Evolutionary conservation across 495 filamentous ascomycete species (phyloP), one percentile per base, ranked within the genome.

Genomic region (Aspergillus biplanus): DNA sequence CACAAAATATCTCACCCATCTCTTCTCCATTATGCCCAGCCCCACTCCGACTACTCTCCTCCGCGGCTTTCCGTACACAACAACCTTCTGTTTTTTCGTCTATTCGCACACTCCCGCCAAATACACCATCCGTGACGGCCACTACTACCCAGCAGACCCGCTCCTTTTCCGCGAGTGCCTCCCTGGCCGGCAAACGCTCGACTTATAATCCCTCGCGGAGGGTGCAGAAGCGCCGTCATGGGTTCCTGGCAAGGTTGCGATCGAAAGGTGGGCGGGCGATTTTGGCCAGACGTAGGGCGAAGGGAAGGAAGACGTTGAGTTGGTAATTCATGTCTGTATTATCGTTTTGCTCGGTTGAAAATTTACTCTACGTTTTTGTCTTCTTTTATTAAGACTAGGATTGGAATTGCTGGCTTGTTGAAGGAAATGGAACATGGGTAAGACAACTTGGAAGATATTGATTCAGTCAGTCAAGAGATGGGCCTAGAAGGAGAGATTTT

Each of bases 171-270:
- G 74, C 77, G 16, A 78, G 75, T 46, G 74, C 78, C 8, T 71
- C 76, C 11, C 73, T 88, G 31, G 80, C 78, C 65, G 82, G 80
- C 12, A 83, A 80, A 46, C 78, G 89, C 60, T 68, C 83, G 61
- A 91, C 89, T 5, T 91, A 82, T 67, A 82, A 84, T 52, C 89
- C 88, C 5, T 87, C 83, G 55, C 88, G 90, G 64, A 73, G 83
- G 54, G 88, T 92, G 48, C 82, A 90, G 71, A 92, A 91, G 78
- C 78, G 89, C 63, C 79, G 89, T 62, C 84, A 86, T 73, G 89
- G 89, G 0, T 91, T 90, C 75, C 75, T 91, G 72, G 76, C 84
- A 13, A 70, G 89, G 62, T 65, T 87, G 61, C 76, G 77, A 69
- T 82, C 80, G 27, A 75, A 81, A 67, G 84, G 80, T 33, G 89